Evolutionary conservation across 495 filamentous ascomycete genomes (phyloP).

Genomic region (Oleoguttula mirabilis): DNA sequence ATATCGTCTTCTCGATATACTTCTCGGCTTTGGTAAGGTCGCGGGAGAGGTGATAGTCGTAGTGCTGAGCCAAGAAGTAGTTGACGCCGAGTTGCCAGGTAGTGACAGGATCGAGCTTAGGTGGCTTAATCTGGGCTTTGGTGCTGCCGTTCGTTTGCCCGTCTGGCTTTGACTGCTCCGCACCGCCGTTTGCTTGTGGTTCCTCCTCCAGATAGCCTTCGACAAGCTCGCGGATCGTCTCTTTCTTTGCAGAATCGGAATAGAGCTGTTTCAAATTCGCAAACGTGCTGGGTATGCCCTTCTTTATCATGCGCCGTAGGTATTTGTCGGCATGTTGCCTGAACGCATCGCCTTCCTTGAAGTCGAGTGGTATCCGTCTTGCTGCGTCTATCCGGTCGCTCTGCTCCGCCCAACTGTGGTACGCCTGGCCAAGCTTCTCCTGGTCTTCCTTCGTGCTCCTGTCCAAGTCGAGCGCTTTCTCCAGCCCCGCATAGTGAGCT

Average conservation of each 20-base stretch:
- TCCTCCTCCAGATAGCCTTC: constrained; percentile 57
- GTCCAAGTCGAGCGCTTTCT: constrained; percentile 52
- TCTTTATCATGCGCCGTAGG: constrained; percentile 74
- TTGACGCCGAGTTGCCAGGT: constrained; percentile 60
- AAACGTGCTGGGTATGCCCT: constrained; percentile 93
- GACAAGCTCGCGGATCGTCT: constrained; percentile 60
- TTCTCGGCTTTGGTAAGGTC: constrained; percentile 70
- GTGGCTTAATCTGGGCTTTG: constrained; percentile 42
- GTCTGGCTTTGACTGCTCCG: constrained; percentile 32
- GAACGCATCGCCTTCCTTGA: constrained; percentile 76
- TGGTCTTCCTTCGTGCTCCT: constrained; percentile 44
- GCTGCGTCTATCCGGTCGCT: constrained; percentile 75
- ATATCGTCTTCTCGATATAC: constrained; percentile 72
- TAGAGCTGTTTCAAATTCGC: constrained; percentile 92
- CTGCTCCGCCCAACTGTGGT: constrained; percentile 69
- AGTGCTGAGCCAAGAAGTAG: constrained; percentile 94
- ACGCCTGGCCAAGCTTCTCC: constrained; percentile 52
- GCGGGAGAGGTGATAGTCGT: constrained; percentile 81
- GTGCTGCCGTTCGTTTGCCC: constrained; percentile 35
- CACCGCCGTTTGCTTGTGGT: constrained; percentile 28
- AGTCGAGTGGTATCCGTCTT: constrained; percentile 76
- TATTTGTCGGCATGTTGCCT: constrained; percentile 67
- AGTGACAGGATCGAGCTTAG: constrained; percentile 26
- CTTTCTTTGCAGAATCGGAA: constrained; percentile 59
- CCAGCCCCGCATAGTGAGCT: constrained; percentile 70